Evolutionary conservation across 192 early-diverging fungal genomes (phyloP).

Genomic region (Coemansia sp.): DNA sequence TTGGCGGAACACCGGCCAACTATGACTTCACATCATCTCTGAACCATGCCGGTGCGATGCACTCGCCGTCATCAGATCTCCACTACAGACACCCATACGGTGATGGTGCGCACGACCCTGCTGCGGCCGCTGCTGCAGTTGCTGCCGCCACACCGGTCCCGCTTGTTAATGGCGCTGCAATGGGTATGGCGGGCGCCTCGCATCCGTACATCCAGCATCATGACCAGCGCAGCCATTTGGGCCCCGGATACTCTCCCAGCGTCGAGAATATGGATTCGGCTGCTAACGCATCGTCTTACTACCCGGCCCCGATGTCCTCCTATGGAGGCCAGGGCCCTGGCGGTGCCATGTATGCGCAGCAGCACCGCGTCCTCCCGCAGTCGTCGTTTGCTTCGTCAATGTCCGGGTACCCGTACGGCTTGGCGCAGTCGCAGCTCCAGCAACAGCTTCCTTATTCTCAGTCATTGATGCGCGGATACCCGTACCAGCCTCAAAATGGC

Average conservation of each 20-base stretch:
- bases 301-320: slow-evolving; percentile 31
- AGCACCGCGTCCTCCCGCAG: slow-evolving; percentile 12
- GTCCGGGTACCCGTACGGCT: slow-evolving; percentile 36
- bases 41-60: slow-evolving; percentile 11
- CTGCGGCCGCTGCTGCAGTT: slow-evolving; percentile 7
- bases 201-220: slow-evolving; percentile 21
- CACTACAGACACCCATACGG: slow-evolving; percentile 5
- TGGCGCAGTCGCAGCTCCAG: slow-evolving; percentile 20
- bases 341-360: slow-evolving; percentile 26
- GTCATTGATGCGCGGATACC: slow-evolving; percentile 40
- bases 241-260: slow-evolving; percentile 36
- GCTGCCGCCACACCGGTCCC: slow-evolving; percentile 4
- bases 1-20: slow-evolving; percentile 9
- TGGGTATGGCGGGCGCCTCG: neutral
- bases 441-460: slow-evolving; percentile 33
- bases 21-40: slow-evolving; percentile 33
- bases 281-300: slow-evolving; percentile 25
- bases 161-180: neutral
- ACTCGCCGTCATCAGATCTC: slow-evolving; percentile 10
- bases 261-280: slow-evolving; percentile 26
- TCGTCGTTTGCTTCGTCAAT: slow-evolving; percentile 12
- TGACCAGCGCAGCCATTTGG: slow-evolving; percentile 25
- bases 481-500: slow-evolving; percentile 30
- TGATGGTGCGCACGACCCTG: slow-evolving; percentile 1
- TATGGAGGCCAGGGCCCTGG: slow-evolving; percentile 19